Conservation (phyloP, 331 rosid species). For the Phaseolus coccineus region DNA sequence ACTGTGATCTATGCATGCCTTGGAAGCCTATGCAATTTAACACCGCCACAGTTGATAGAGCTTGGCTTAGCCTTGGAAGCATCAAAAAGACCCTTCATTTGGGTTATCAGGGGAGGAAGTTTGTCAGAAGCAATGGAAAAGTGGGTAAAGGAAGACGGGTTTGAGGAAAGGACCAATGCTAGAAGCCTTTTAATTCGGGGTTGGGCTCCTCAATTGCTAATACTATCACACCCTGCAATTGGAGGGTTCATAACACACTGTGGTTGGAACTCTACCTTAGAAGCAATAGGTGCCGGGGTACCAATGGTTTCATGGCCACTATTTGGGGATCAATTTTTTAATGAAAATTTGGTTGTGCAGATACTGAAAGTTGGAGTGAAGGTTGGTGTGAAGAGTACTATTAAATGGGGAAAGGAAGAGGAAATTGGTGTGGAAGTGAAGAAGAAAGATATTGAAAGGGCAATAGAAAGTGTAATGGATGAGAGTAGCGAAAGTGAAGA, state of each 20-base stretch:
- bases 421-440: conserved; percentile 39
- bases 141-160: conserved; percentile 45
- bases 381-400: conserved; percentile 47
- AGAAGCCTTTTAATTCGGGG: conserved; percentile 50
- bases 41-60: conserved; percentile 40
- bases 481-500: conserved; percentile 41
- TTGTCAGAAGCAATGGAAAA: conserved; percentile 44
- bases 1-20: conserved; percentile 46
- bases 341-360: conserved; percentile 46
- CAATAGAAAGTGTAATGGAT: conserved; percentile 35
- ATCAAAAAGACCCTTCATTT: conserved; percentile 47
- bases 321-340: conserved; percentile 53
- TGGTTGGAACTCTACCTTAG: conserved; percentile 65
- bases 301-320: conserved; percentile 67
- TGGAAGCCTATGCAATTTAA: conserved; percentile 45
- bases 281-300: conserved; percentile 53
- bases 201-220: conserved; percentile 62
- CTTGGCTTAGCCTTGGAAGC: conserved; percentile 50
- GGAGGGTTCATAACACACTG: conserved; percentile 61
- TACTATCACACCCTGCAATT: conserved; percentile 53
- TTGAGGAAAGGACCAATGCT: conserved; percentile 49
- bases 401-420: conserved; percentile 50
- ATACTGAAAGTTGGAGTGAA: conserved; percentile 51
- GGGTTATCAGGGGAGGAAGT: conserved; percentile 39
- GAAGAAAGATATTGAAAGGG: conserved; percentile 39